Conservation (phyloP, 1,284 basidiomycete genomes). For the Papiliotrema flavescens region DNA sequence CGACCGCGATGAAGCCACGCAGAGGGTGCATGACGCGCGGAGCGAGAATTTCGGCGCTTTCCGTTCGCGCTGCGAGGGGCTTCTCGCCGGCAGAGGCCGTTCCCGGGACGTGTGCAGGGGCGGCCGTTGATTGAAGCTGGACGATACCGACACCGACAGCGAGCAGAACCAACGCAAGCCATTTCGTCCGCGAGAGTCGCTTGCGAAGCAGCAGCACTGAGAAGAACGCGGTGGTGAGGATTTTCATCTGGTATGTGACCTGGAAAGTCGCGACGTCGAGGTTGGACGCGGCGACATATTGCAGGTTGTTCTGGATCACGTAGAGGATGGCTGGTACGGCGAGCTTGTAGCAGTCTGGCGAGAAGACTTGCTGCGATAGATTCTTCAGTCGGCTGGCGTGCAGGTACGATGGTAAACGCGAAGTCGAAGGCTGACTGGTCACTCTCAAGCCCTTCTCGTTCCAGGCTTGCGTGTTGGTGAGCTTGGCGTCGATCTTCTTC, state of each 20-base stretch:
- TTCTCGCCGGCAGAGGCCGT: slow-evolving; percentile 4
- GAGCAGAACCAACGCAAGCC: slow-evolving; percentile 77
- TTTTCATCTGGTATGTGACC: slow-evolving; percentile 94
- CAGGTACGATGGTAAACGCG: slow-evolving; percentile 21
- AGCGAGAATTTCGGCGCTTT: slow-evolving; percentile 9
- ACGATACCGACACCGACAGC: slow-evolving; percentile 90
- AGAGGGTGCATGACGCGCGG: slow-evolving; percentile 62
- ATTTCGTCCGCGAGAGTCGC: slow-evolving; percentile 69
- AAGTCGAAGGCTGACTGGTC: slow-evolving; percentile 1
- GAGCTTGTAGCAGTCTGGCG: slow-evolving; percentile 90
- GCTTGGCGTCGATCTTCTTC: slow-evolving; percentile 45
- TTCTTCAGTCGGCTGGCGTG: slow-evolving; percentile 26
- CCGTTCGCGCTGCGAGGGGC: slow-evolving; percentile 13
- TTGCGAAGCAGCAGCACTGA: slow-evolving; percentile 85
- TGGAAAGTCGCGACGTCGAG: slow-evolving; percentile 87
- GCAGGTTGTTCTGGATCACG: slow-evolving; percentile 92
- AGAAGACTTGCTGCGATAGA: slow-evolving; percentile 55
- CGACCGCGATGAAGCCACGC: slow-evolving; percentile 79
- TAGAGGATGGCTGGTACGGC: slow-evolving; percentile 95
- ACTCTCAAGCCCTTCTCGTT: slow-evolving; percentile 16
- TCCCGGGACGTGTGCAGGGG: slow-evolving; percentile 8
- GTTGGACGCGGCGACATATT: slow-evolving; percentile 90
- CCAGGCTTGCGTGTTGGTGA: slow-evolving; percentile 17
- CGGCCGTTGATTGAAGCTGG: slow-evolving; percentile 65
- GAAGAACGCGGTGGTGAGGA: slow-evolving; percentile 92